These are phyloP conservation scores for Colletotrichum liaoningense DNA, from an alignment of 2,329 filamentous ascomycete species.

Conservation along the genomic window DNA sequence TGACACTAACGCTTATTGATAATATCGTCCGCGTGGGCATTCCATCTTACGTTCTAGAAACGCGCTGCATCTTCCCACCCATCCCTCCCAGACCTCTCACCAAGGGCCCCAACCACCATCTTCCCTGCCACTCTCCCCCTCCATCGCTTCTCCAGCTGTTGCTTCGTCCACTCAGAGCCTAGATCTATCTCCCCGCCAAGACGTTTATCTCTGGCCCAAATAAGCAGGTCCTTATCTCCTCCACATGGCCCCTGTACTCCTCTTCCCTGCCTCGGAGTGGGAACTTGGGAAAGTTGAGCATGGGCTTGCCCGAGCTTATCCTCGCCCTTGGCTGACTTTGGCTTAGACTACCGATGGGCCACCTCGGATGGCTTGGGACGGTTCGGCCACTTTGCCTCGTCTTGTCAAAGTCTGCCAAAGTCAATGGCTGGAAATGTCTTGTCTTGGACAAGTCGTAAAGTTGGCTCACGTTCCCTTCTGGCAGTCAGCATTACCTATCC, in stretches of 20 bases:
- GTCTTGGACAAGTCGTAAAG: not conserved
- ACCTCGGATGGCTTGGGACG: slow-evolving; percentile 13
- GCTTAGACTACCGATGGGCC: slow-evolving; percentile 26
- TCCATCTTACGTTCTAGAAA: slow-evolving; percentile 32
- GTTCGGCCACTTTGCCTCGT: not conserved
- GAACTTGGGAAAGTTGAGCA: not conserved
- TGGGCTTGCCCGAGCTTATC: slow-evolving; percentile 32
- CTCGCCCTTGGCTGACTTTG: slow-evolving; percentile 21
- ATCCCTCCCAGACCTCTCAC: not conserved
- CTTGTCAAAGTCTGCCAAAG: slow-evolving; percentile 3
- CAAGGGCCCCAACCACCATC: slow-evolving; percentile 18
- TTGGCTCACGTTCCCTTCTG: not conserved
- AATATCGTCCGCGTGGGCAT: slow-evolving; percentile 9
- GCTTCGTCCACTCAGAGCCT: slow-evolving; percentile 18
- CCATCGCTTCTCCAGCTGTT: not conserved
- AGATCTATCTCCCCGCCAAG: slow-evolving; percentile 30
- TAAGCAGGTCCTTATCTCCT: slow-evolving; percentile 36
- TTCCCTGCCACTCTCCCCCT: slow-evolving; percentile 17
- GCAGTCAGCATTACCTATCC: not conserved
- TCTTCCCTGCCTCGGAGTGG: not conserved
- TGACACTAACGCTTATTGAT: slow-evolving; percentile 27
- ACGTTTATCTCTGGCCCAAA: slow-evolving; percentile 35
- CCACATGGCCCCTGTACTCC: slow-evolving; percentile 17
- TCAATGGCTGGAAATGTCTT: slow-evolving; percentile 2
- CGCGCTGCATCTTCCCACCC: slow-evolving; percentile 7